Base-by-base conservation (phyloP, 139 green algal genomes). In the Coccomyxa sp. region DNA sequence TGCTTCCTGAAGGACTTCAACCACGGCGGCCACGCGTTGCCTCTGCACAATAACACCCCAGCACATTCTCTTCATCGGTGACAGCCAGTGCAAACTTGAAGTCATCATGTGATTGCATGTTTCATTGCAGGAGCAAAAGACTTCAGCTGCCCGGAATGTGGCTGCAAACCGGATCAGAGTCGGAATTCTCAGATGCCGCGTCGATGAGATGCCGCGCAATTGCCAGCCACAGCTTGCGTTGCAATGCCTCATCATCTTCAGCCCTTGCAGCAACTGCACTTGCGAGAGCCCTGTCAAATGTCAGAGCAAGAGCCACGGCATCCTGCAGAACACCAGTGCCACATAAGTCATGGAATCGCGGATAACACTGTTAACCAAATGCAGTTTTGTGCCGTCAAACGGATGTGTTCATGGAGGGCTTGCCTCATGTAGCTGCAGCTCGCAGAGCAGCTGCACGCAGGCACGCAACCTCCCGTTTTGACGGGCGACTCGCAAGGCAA, bases 151-250 rank as follows among this genome's bases (percentile, higher is more conserved):
- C 38, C 14, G 10, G 77, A 28, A 60, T 4, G 38, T 51, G 38
- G 38, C 38, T 76, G 58, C 79, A 31, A 27, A 76, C 79, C n/a
- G 79, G 25, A 76, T 58, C 80, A 68, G 57, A 27, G 45, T 79
- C 15, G 28, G 59, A 38, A 3, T 27, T 79, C n/a, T 59, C 59
- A 71, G 59, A 14, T 58, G 83, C 21, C 67, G 71, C 58, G 77
- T 93, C 88, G 27, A 98, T 92, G n/a, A 98, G 88, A 79, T 97
- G 91, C 27, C 85, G 79, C 0, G 95, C 95, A 57, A 99, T 95
- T 45, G 85, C 82, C 77, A 99, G 91, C 96, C 96, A 98, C 76
- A 99, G 88, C 86, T 94, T 93, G 60, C 92, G 89, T 78, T 93
- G 79, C 58, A 94, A 84, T 23, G 83, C 83, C 58, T 96, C 90